Percentiles rank a stretch among this genome's conserved stretches.
These are phyloP conservation scores for Candida pseudoglaebosa DNA, from an alignment of 805 yeast species.

Conservation along the genomic window DNA sequence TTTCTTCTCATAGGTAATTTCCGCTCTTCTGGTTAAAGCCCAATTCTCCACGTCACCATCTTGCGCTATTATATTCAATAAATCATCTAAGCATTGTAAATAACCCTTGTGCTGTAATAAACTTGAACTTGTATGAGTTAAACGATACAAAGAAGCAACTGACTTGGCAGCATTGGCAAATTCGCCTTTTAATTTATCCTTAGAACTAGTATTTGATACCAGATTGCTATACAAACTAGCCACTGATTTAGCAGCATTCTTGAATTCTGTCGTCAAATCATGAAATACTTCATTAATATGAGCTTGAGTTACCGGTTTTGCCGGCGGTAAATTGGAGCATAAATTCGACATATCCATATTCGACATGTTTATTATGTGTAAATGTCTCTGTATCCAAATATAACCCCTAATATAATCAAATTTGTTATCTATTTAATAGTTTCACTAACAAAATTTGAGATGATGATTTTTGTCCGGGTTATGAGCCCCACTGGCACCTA, in stretches of 20 bases:
- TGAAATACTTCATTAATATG: conserved; percentile 45
- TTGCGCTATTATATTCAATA: conserved; percentile 37
- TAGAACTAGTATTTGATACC: conserved; percentile 6
- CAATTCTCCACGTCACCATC: conserved; percentile 50
- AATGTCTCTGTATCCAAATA: too few relatives aligned
- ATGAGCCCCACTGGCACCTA: conserved; percentile 1
- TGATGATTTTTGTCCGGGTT: too few relatives aligned
- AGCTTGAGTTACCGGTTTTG: conserved; percentile 44
- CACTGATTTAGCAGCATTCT: conserved; percentile 67
- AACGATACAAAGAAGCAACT: conserved; percentile 51
- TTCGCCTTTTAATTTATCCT: neutral
- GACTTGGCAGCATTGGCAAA: conserved; percentile 41
- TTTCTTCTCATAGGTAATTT: conserved; percentile 19
- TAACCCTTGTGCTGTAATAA: conserved; percentile 55
- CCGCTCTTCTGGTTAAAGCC: conserved; percentile 47
- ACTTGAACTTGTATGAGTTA: conserved; percentile 51
- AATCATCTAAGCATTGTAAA: conserved; percentile 56
- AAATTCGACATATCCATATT: conserved; percentile 62
- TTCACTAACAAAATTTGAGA: too few relatives aligned
- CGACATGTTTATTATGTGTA: neutral
- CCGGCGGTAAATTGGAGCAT: conserved; percentile 51
- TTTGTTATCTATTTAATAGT: too few relatives aligned
- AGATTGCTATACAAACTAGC: conserved; percentile 41
- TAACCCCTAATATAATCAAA: too few relatives aligned
- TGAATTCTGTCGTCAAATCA: conserved; percentile 61